Evolutionary conservation across 1,284 basidiomycete species (phyloP).

Genomic region (Naganishia liquefaciens): DNA sequence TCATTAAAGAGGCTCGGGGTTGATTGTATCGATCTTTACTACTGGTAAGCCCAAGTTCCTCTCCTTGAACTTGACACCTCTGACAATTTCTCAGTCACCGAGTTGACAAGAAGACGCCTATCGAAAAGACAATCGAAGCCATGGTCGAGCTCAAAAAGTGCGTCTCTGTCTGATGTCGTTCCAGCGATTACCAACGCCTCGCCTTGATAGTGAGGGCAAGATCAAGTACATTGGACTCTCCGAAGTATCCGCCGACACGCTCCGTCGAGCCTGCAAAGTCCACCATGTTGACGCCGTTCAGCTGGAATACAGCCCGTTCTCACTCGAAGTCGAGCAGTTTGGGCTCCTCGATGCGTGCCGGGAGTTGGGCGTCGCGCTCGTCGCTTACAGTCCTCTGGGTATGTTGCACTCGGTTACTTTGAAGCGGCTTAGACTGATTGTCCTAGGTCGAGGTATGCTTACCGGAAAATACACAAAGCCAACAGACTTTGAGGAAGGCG

Average conservation of each 20-base stretch:
- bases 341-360: conserved; percentile 49
- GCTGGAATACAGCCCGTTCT: conserved; percentile 65
- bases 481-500: conserved; percentile 60
- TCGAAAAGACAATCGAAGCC: conserved; percentile 56
- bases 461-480: conserved; percentile 60
- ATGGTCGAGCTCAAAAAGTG: conserved; percentile 52
- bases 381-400: conserved; percentile 64
- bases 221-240: conserved; percentile 65
- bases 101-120: conserved; percentile 53
- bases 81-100: conserved; percentile 36
- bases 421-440: neutral
- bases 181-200: neutral
- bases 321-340: conserved; percentile 49
- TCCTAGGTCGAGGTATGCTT: conserved; percentile 61
- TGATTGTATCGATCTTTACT: conserved; percentile 59
- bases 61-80: conserved; percentile 40
- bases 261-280: conserved; percentile 62
- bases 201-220: conserved; percentile 55
- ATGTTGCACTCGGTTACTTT: neutral
- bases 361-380: conserved; percentile 55
- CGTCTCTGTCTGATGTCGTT: neutral
- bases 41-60: conserved; percentile 52
- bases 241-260: conserved; percentile 60
- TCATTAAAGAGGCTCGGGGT: conserved; percentile 56
- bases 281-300: conserved; percentile 66